These are phyloP conservation scores for Bifiguratus adelaidae DNA, from an alignment of 192 early-diverging fungal species.

Conservation along the genomic window DNA sequence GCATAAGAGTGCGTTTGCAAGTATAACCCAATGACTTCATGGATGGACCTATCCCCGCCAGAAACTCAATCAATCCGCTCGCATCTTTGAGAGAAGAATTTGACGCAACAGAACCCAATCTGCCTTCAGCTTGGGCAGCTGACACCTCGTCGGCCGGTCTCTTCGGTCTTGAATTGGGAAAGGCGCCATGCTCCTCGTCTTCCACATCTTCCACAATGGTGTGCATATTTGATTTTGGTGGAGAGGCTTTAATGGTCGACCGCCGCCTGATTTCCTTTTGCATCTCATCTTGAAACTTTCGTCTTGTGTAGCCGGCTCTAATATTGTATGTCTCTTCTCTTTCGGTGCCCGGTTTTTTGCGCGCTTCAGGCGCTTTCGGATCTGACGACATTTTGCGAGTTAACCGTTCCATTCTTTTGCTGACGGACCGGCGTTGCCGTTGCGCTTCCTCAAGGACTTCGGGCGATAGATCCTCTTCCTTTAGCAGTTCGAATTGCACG, in stretches of 20 bases:
- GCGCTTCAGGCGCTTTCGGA: too few species aligned
- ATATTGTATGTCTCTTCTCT: slow-evolving; percentile 11
- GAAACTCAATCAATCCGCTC: slow-evolving; percentile 43
- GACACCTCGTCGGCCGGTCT: too few species aligned
- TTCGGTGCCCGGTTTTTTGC: too few species aligned
- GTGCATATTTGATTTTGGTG: background rate
- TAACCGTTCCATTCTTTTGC: too few species aligned
- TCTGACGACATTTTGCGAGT: too few species aligned
- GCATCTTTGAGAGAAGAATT: too few species aligned
- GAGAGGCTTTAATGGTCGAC: background rate
- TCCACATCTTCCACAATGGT: slow-evolving; percentile 8
- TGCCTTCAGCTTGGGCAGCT: too few species aligned
- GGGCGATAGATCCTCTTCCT: slow-evolving; percentile 11
- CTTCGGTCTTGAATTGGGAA: too few species aligned
- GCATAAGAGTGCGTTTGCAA: slow-evolving; percentile 39
- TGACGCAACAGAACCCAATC: too few species aligned
- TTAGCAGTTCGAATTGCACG: slow-evolving; percentile 46
- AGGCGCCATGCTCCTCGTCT: slow-evolving; percentile 11
- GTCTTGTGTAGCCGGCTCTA: slow-evolving; percentile 12
- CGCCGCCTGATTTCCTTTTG: background rate
- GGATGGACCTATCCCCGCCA: slow-evolving; percentile 30
- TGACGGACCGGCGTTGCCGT: too few species aligned
- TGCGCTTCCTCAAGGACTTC: background rate
- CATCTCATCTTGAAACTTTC: slow-evolving; percentile 17
- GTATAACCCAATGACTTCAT: slow-evolving; percentile 44